A percentile compares a stretch with the other conserved stretches of the same genome.
phyloP scores from a whole-genome alignment of 1,284 basidiomycete species.

The Rhodotorula mucilaginosa region DNA sequence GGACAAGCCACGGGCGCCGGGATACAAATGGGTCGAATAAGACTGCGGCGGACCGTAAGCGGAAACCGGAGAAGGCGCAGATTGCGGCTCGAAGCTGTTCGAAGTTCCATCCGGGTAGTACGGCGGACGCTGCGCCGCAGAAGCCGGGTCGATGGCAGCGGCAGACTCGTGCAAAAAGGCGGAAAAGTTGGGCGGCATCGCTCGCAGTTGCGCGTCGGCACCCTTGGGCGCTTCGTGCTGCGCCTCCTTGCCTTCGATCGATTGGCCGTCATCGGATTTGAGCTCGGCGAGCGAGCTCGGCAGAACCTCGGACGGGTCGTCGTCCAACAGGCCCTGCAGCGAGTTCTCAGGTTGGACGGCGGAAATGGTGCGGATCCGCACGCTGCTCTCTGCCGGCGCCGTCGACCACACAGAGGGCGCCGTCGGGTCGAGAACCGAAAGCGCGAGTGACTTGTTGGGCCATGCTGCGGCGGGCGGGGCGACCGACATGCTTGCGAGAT shows the following conservation, averaged over 20 bases:
- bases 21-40: constrained; percentile 12
- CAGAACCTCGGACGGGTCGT: constrained; percentile 34
- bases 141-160: constrained; percentile 17
- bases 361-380: constrained; percentile 28
- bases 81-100: constrained; percentile 14
- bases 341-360: constrained; percentile 33
- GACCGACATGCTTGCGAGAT: constrained; percentile 10
- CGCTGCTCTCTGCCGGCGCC: constrained; percentile 12
- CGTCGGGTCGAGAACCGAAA: constrained; percentile 31
- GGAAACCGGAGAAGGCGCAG: constrained; percentile 23
- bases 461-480: constrained; percentile 15
- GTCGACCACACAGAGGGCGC: constrained; percentile 37
- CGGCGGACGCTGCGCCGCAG: constrained; percentile 1
- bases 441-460: constrained; percentile 27
- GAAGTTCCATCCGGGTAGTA: constrained; percentile 1
- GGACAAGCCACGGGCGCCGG: neutral
- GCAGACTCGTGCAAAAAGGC: constrained; percentile 34
- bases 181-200: constrained; percentile 37
- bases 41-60: constrained; percentile 25
- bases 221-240: neutral
- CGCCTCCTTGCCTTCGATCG: constrained; percentile 24
- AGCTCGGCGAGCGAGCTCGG: constrained; percentile 39
- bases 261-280: constrained; percentile 36
- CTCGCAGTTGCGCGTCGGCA: constrained; percentile 34
- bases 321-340: constrained; percentile 37